Evolutionary conservation across 1,284 basidiomycete species (phyloP).

Genomic region (Sparassis latifolia): DNA sequence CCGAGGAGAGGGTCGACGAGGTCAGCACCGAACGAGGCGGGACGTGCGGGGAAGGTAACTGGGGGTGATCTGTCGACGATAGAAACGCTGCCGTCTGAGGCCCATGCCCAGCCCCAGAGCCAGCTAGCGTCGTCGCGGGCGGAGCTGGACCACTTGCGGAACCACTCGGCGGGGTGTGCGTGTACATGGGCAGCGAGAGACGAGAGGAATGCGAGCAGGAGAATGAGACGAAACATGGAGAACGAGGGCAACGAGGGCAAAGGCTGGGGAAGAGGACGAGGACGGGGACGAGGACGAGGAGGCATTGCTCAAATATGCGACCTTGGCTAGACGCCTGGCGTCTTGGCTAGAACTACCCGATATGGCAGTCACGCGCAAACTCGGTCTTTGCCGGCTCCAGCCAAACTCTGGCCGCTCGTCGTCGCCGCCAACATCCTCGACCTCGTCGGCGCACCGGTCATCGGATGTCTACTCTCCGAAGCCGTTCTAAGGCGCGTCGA

Average conservation of each 20-base stretch:
- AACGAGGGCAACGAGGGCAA: not conserved
- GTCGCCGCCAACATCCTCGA: too few species aligned
- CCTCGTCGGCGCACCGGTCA: too few species aligned
- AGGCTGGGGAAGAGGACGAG: too few species aligned
- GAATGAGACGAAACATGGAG: conserved; percentile 14
- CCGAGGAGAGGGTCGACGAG: conserved; percentile 64
- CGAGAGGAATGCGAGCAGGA: conserved; percentile 14
- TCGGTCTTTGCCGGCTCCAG: too few species aligned
- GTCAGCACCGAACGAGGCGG: conserved; percentile 71
- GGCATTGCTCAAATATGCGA: too few species aligned
- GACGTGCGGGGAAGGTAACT: conserved; percentile 55
- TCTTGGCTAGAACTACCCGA: too few species aligned
- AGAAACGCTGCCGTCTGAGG: conserved; percentile 70
- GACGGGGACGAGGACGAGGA: too few species aligned
- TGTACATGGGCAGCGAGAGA: conserved; percentile 10
- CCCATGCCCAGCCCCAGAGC: conserved; percentile 52
- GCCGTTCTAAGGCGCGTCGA: too few species aligned
- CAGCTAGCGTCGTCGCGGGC: conserved; percentile 26
- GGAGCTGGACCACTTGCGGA: conserved; percentile 20
- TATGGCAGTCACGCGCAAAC: too few species aligned
- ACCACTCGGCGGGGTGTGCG: conserved; percentile 21
- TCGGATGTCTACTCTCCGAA: too few species aligned
- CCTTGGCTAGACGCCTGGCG: too few species aligned
- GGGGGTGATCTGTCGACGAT: conserved; percentile 67
- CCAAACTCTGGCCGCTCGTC: too few species aligned